A percentile compares a stretch with the other conserved stretches of the same genome.
phyloP scores from a whole-genome alignment of 192 early-diverging fungal genomes.

The Martensiomyces pterosporus region DNA sequence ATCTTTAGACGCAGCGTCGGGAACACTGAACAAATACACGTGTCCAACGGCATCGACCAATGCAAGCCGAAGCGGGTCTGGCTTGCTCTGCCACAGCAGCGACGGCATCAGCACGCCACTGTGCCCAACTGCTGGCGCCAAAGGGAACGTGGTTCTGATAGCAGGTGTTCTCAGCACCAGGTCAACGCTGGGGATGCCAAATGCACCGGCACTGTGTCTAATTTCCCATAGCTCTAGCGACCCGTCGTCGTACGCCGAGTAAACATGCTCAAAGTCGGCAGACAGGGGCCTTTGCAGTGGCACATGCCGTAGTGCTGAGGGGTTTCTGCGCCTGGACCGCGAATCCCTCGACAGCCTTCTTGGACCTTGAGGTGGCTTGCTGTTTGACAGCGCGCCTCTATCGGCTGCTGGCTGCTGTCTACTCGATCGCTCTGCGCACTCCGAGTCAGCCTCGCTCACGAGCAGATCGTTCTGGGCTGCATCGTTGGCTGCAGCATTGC shows the following conservation, averaged over 20 bases:
- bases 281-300: background rate
- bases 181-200: slow-evolving; percentile 2
- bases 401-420: too few relatives aligned
- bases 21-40: slow-evolving; percentile 23
- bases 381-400: too few relatives aligned
- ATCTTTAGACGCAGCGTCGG: background rate
- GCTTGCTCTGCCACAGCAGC: slow-evolving; percentile 7
- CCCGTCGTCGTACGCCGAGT: slow-evolving; percentile 32
- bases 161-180: slow-evolving; percentile 9
- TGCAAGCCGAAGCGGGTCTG: slow-evolving; percentile 5
- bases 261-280: background rate
- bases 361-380: too few relatives aligned
- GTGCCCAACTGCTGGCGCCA: background rate
- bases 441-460: too few relatives aligned
- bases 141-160: background rate
- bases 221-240: slow-evolving; percentile 36
- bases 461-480: too few relatives aligned
- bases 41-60: slow-evolving; percentile 34
- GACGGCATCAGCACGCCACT: slow-evolving; percentile 1
- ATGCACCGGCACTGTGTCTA: background rate
- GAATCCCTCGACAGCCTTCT: too few relatives aligned
- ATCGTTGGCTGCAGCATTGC: background rate
- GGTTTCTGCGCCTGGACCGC: too few relatives aligned
- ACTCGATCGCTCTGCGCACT: too few relatives aligned
- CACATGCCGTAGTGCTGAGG: too few relatives aligned